Percentiles rank a stretch among this genome's conserved stretches.
phyloP scores from a whole-genome alignment of 805 yeast genomes.

The Ogataea thermomethanolica region DNA sequence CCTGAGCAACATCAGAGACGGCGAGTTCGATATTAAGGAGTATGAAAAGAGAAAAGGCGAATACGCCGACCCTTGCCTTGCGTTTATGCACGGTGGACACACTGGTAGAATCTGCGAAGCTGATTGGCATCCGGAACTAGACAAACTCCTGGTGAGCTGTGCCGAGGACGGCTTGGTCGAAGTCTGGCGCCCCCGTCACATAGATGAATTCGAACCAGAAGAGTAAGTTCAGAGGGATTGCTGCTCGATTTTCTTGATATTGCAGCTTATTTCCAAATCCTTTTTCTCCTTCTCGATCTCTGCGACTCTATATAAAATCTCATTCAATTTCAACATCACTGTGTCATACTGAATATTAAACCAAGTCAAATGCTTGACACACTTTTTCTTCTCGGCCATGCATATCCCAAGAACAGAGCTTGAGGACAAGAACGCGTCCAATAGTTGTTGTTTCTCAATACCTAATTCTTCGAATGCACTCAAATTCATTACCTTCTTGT shows the following conservation, averaged over 20 bases:
- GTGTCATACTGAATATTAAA: slow-evolving; percentile 33
- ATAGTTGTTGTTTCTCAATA: slow-evolving; percentile 9
- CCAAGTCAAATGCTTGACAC: slow-evolving; percentile 46
- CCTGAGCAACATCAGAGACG: slow-evolving; percentile 52
- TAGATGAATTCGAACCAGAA: slow-evolving; percentile 40
- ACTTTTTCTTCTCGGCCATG: slow-evolving; percentile 51
- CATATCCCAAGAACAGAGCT: slow-evolving; percentile 36
- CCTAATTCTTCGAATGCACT: slow-evolving; percentile 9
- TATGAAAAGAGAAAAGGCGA: slow-evolving; percentile 49
- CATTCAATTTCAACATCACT: slow-evolving; percentile 34
- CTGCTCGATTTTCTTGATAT: slow-evolving; percentile 35
- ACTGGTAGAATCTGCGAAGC: slow-evolving; percentile 64
- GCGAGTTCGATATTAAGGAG: slow-evolving; percentile 51
- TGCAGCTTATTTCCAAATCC: slow-evolving; percentile 35
- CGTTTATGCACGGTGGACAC: slow-evolving; percentile 86
- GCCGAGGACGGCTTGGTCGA: slow-evolving; percentile 76
- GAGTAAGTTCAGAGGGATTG: slow-evolving; percentile 28
- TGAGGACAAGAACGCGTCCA: slow-evolving; percentile 19
- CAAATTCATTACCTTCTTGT: slow-evolving; percentile 8
- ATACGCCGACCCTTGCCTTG: slow-evolving; percentile 71
- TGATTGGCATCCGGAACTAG: slow-evolving; percentile 60
- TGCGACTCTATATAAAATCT: slow-evolving; percentile 19
- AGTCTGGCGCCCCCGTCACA: slow-evolving; percentile 66
- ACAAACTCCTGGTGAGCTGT: slow-evolving; percentile 58
- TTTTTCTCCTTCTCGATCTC: slow-evolving; percentile 28